Evolutionary conservation across 352 stramenopile species (phyloP).

Genomic region (Phytopythium vexans): DNA sequence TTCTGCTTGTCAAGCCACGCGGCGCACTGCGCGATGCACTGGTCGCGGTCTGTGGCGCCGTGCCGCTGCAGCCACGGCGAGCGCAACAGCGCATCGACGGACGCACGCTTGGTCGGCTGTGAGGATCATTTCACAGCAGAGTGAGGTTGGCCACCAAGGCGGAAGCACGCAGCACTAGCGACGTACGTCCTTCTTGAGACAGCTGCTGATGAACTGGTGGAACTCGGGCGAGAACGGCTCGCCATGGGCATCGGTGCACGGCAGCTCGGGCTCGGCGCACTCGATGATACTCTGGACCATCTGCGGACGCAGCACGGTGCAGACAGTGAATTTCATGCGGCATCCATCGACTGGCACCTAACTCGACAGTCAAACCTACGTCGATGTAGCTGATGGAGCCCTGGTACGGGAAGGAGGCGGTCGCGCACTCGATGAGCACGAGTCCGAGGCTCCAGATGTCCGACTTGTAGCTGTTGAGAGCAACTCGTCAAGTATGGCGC

Average conservation of each 20-base stretch:
- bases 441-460: constrained; percentile 79
- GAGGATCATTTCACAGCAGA: not conserved
- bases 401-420: constrained; percentile 49
- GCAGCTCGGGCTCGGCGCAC: constrained; percentile 40
- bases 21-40: constrained; percentile 27
- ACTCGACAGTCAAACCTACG: constrained; percentile 15
- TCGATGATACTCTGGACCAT: constrained; percentile 79
- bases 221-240: constrained; percentile 49
- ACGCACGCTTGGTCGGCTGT: constrained; percentile 52
- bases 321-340: not conserved
- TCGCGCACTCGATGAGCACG: constrained; percentile 70
- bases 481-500: too few species aligned
- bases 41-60: constrained; percentile 28
- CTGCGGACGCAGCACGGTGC: constrained; percentile 13
- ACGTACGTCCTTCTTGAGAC: constrained; percentile 63
- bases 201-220: constrained; percentile 49
- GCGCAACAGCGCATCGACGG: constrained; percentile 48
- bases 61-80: constrained; percentile 58
- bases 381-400: constrained; percentile 66
- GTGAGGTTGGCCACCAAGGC: not conserved
- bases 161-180: not conserved
- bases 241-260: constrained; percentile 18
- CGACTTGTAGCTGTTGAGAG: constrained; percentile 54
- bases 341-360: not conserved
- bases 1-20: constrained; percentile 29